Percentiles rank a stretch among this genome's conserved stretches.
phyloP scores from a whole-genome alignment of 768 basidiomycete species.

The Candolleomyces aberdarensis region DNA sequence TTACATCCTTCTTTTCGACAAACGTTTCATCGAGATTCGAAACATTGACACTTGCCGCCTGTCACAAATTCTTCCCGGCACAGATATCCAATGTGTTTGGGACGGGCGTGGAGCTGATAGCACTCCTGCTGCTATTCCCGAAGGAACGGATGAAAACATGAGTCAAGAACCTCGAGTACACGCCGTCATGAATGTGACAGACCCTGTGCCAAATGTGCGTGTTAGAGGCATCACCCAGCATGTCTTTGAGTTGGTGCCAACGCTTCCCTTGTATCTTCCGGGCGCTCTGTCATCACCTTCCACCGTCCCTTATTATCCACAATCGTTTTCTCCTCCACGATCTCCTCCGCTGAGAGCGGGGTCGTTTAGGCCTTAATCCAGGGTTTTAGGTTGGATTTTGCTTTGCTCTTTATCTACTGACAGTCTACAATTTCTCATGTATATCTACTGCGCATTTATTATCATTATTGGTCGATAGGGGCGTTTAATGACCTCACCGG shows the following conservation, averaged over 20 bases:
- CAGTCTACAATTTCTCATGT: no score
- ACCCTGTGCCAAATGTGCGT: conserved; percentile 35
- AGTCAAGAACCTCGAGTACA: conserved; percentile 82
- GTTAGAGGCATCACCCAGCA: conserved; percentile 60
- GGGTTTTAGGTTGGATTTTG: no score
- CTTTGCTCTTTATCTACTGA: no score
- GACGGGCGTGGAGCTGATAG: conserved; percentile 67
- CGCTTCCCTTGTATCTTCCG: conserved; percentile 70
- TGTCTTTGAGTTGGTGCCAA: conserved; percentile 77
- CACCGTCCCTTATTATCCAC: conserved; percentile 49
- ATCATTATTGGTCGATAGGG: no score
- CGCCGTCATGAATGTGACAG: conserved; percentile 69
- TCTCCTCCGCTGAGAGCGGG: conserved; percentile 44
- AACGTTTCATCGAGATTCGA: conserved; percentile 89
- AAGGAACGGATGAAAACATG: conserved; percentile 56
- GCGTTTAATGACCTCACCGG: no score
- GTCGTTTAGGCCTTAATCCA: background rate
- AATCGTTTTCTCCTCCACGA: conserved; percentile 51
- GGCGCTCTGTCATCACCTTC: conserved; percentile 55
- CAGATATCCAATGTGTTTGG: conserved; percentile 86
- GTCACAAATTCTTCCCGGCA: conserved; percentile 81
- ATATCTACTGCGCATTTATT: no score
- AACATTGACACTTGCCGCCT: conserved; percentile 81
- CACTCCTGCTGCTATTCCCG: conserved; percentile 66
- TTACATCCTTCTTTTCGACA: conserved; percentile 86